A percentile compares a stretch with the other conserved stretches of the same genome.
phyloP scores from a whole-genome alignment of 192 early-diverging fungal species.

The Coemansia brasiliensis region DNA sequence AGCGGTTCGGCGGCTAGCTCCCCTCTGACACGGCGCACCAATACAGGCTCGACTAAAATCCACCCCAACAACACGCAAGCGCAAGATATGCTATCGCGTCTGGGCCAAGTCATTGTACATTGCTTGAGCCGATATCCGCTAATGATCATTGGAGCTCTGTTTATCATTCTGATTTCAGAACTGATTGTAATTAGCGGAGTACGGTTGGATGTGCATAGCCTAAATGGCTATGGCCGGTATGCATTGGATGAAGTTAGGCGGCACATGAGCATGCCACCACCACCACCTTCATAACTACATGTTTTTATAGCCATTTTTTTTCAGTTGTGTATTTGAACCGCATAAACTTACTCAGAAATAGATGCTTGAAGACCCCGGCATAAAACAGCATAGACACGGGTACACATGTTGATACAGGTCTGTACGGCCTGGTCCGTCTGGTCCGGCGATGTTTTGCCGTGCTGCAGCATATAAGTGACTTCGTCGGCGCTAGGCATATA shows the following conservation, averaged over 20 bases:
- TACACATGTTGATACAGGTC: slow-evolving; percentile 29
- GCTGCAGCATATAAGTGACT: slow-evolving; percentile 48
- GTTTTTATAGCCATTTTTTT: slow-evolving; percentile 8
- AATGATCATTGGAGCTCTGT: slow-evolving; percentile 40
- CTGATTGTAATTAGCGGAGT: slow-evolving; percentile 40
- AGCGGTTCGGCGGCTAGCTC: not conserved
- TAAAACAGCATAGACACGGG: slow-evolving; percentile 49
- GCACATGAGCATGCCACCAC: slow-evolving; percentile 15
- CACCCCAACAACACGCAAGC: slow-evolving; percentile 1
- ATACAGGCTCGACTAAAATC: slow-evolving; percentile 42
- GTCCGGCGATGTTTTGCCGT: slow-evolving; percentile 41
- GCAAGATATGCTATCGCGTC: slow-evolving; percentile 26
- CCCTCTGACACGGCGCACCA: slow-evolving; percentile 11
- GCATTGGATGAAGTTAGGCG: slow-evolving; percentile 24
- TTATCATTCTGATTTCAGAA: slow-evolving; percentile 40
- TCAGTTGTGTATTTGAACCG: not conserved
- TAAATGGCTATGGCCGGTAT: slow-evolving; percentile 22
- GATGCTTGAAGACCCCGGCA: slow-evolving; percentile 43
- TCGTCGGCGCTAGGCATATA: slow-evolving; percentile 54
- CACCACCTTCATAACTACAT: slow-evolving; percentile 21
- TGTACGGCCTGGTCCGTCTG: slow-evolving; percentile 46
- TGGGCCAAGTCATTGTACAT: slow-evolving; percentile 25
- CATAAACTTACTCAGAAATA: not conserved
- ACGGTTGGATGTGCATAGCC: slow-evolving; percentile 11
- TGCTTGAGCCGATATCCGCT: slow-evolving; percentile 42